These are phyloP conservation scores for Pseudonectria foliicola DNA, from an alignment of 2,329 filamentous ascomycete species.

Conservation along the genomic window DNA sequence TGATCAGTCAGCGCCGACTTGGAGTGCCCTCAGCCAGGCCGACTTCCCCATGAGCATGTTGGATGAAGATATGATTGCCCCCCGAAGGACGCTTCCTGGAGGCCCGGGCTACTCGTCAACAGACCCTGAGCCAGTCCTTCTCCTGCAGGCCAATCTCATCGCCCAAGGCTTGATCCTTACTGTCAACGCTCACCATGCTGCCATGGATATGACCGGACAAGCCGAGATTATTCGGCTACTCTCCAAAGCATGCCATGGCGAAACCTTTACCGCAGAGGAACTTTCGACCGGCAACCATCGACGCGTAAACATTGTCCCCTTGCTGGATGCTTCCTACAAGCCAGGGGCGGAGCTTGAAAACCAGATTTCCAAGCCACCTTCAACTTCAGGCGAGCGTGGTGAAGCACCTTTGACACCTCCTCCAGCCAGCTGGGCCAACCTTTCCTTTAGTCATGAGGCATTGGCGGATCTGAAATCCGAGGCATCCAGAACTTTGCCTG, in stretches of 20 bases:
- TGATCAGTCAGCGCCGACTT: conserved; percentile 27
- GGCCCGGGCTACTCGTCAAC: conserved; percentile 16
- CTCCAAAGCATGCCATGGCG: conserved; percentile 39
- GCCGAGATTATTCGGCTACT: conserved; percentile 39
- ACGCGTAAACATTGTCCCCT: conserved; percentile 30
- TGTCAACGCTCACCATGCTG: conserved; percentile 39
- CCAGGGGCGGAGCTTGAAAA: conserved; percentile 28
- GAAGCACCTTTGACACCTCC: conserved; percentile 7
- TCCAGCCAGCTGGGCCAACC: conserved; percentile 36
- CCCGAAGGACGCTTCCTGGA: conserved; percentile 31
- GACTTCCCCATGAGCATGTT: conserved; percentile 42
- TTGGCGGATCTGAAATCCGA: conserved; percentile 34
- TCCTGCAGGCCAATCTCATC: conserved; percentile 43
- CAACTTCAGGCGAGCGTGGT: conserved; percentile 1
- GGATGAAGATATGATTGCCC: conserved; percentile 35
- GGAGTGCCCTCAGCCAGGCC: conserved; percentile 29
- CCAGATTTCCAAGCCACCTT: conserved; percentile 24
- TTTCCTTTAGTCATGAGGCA: conserved; percentile 32
- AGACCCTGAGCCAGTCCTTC: conserved; percentile 31
- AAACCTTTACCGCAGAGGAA: conserved; percentile 40
- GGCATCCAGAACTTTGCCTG: conserved; percentile 20
- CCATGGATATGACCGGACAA: conserved; percentile 45
- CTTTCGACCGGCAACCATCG: conserved; percentile 34
- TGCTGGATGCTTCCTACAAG: conserved; percentile 30
- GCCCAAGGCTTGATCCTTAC: conserved; percentile 42